A percentile compares a stretch with the other conserved stretches of the same genome.
Conservation (phyloP, 2,329 filamentous ascomycete species). For the Colletotrichum orbiculare region DNA sequence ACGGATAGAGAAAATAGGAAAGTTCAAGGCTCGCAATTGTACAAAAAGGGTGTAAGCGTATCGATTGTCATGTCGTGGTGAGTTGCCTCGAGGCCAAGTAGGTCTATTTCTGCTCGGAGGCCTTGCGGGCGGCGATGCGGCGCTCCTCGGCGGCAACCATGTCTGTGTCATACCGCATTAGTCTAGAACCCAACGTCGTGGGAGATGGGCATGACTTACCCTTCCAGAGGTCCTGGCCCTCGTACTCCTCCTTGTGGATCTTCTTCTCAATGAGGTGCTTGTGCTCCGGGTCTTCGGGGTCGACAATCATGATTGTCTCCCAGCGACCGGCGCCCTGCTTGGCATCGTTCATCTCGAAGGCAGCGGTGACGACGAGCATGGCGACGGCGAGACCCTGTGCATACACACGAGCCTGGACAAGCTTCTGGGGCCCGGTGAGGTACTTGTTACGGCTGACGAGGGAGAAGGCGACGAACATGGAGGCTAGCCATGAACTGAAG, state of each 20-base stretch:
- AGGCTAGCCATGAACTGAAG: conserved; percentile 81
- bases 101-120: conserved; percentile 33
- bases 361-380: conserved; percentile 84
- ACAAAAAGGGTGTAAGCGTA: conserved; percentile 1
- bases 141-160: conserved; percentile 87
- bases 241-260: conserved; percentile 87
- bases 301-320: conserved; percentile 85
- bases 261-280: conserved; percentile 87
- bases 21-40: conserved; percentile 18
- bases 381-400: conserved; percentile 89
- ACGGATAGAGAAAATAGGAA: background rate
- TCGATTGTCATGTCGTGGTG: background rate
- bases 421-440: conserved; percentile 81
- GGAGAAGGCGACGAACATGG: conserved; percentile 79
- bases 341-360: conserved; percentile 83
- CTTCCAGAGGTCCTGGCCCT: conserved; percentile 94
- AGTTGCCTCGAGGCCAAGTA: background rate
- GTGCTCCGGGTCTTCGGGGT: conserved; percentile 85
- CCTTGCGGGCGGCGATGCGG: conserved; percentile 56
- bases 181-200: background rate
- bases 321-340: conserved; percentile 80
- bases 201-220: conserved; percentile 59
- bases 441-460: conserved; percentile 83
- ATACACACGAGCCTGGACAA: conserved; percentile 95
- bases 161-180: conserved; percentile 59